A percentile compares a stretch with the other conserved stretches of the same genome.
phyloP scores from a whole-genome alignment of 108 stramenopile genomes.

The Nannochloropsis oceanica region DNA sequence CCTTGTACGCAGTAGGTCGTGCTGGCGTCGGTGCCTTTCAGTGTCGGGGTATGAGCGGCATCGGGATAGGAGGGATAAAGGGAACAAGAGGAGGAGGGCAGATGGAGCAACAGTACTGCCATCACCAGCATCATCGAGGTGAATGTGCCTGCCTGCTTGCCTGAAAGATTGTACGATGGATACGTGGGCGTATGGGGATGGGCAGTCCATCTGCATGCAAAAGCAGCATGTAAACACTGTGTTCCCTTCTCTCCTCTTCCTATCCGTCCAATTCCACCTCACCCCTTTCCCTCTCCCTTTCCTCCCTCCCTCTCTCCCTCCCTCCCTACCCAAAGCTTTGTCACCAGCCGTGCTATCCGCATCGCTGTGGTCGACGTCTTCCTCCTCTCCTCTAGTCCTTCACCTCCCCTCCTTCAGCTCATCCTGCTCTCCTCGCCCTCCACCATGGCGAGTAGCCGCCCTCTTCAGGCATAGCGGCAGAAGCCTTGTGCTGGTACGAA shows the following conservation, averaged over 20 bases:
- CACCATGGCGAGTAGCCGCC: too few relatives aligned
- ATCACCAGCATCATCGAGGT: neutral
- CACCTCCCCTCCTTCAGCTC: too few relatives aligned
- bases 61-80: neutral
- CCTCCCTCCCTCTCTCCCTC: neutral
- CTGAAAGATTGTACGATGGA: too few relatives aligned
- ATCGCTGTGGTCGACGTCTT: too few relatives aligned
- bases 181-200: too few relatives aligned
- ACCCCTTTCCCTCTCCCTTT: neutral
- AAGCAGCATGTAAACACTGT: neutral
- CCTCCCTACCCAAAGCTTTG: neutral
- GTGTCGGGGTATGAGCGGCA: neutral
- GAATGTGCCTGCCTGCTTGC: neutral
- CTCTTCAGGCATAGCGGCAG: too few relatives aligned
- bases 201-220: neutral
- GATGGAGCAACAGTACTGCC: neutral
- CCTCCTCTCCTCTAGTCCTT: too few relatives aligned
- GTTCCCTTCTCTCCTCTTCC: neutral
- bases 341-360: neutral
- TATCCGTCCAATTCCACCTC: neutral
- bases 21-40: neutral
- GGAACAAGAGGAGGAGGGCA: neutral
- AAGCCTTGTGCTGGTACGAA: too few relatives aligned
- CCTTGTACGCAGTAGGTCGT: neutral
- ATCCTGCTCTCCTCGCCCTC: too few relatives aligned